Percentiles rank a stretch among this genome's conserved stretches.
These are phyloP conservation scores for Cucumis cinereus DNA, from an alignment of 306 rosid species.

Conservation along the genomic window DNA sequence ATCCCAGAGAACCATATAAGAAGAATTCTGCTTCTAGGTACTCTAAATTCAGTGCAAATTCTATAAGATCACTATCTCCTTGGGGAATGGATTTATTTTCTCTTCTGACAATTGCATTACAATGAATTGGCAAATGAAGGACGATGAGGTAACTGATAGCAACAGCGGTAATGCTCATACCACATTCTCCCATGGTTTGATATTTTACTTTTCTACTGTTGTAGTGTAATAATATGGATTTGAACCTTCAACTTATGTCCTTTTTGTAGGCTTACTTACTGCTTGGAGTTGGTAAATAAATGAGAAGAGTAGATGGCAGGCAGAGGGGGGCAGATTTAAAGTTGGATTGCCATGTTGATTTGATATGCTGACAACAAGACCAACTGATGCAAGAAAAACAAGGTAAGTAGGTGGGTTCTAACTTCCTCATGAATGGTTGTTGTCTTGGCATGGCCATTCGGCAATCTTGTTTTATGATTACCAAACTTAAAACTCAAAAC, in stretches of 20 bases:
- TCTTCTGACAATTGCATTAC: neutral
- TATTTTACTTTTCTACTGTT: neutral
- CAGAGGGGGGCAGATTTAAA: neutral
- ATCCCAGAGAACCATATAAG: conserved; percentile 38
- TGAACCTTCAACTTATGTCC: neutral
- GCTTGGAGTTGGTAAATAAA: neutral
- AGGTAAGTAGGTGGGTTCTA: neutral
- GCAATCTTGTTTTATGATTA: neutral
- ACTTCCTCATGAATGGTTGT: neutral
- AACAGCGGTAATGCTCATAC: neutral
- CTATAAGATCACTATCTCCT: conserved; percentile 31
- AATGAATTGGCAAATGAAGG: conserved; percentile 12
- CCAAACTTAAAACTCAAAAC: neutral
- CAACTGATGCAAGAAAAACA: neutral
- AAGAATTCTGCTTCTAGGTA: conserved; percentile 68
- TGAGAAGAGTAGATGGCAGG: neutral
- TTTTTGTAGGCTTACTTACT: neutral
- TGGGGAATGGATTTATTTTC: neutral
- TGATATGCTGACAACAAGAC: neutral
- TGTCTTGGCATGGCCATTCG: conserved; percentile 1
- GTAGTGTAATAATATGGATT: neutral
- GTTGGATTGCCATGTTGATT: neutral
- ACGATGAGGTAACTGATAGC: conserved; percentile 13
- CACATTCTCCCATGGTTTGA: conserved; percentile 6
- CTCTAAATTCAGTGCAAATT: conserved; percentile 55